Evolutionary conservation across 208 protist genomes (phyloP).

Genomic region (Trichomonas vaginalis): DNA sequence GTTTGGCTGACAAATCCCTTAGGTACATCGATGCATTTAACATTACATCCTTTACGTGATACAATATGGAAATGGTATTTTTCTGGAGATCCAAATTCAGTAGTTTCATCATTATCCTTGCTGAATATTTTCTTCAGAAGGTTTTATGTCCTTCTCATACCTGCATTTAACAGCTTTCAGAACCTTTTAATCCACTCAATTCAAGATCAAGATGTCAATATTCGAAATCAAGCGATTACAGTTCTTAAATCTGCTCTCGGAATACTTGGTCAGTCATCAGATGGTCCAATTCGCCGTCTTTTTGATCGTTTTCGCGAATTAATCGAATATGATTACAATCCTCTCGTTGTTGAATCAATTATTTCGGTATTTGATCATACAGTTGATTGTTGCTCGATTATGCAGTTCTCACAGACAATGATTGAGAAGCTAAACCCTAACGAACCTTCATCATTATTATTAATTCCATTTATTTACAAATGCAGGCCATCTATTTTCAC

Average conservation of each 20-base stretch:
- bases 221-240: neutral
- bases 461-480: neutral
- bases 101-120: neutral
- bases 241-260: neutral
- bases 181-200: neutral
- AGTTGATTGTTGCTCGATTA: neutral
- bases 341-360: neutral
- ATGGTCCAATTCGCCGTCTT: neutral
- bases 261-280: neutral
- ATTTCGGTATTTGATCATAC: neutral
- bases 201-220: neutral
- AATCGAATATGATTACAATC: neutral
- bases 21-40: neutral
- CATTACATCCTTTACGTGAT: neutral
- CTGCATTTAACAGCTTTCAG: neutral
- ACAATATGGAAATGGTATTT: neutral
- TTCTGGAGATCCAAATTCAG: neutral
- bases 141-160: neutral
- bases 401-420: neutral
- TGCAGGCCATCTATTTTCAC: neutral
- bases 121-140: neutral
- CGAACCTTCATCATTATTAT: neutral
- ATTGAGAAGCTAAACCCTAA: neutral
- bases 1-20: neutral
- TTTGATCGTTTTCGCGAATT: neutral